A percentile compares a stretch with the other conserved stretches of the same genome.
Evolutionary conservation across 768 basidiomycete species (phyloP).

Genomic region (Tylopilus sp.): DNA sequence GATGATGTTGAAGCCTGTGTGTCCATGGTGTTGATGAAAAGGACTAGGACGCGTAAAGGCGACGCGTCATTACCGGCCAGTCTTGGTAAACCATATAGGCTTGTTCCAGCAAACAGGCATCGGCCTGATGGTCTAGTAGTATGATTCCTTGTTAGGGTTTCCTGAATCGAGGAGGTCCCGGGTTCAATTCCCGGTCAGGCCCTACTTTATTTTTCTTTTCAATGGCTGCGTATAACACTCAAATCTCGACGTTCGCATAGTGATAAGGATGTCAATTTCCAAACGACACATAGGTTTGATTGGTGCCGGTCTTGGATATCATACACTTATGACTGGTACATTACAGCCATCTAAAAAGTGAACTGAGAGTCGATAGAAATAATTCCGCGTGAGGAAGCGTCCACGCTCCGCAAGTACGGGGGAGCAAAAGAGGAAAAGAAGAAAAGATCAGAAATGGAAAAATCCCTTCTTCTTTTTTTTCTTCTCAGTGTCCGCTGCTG

Average conservation of each 20-base stretch:
- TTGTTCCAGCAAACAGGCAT: rapidly evolving
- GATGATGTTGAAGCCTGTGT: conserved; percentile 48
- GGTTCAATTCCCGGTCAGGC: conserved; percentile 60
- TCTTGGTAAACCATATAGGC: not conserved
- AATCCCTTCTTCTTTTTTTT: conserved; percentile 77
- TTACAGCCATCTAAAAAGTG: conserved; percentile 1
- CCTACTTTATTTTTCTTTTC: conserved; percentile 21
- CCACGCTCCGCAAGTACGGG: not conserved
- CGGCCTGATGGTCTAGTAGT: conserved; percentile 54
- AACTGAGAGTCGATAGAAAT: not conserved
- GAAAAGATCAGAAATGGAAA: conserved; percentile 52
- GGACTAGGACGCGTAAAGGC: conserved; percentile 8
- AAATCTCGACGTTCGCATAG: no score
- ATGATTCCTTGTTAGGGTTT: conserved; percentile 52
- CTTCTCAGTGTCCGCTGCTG: conserved; percentile 48
- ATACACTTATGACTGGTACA: conserved; percentile 4
- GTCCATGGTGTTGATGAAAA: conserved; percentile 23
- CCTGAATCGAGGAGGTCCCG: conserved; percentile 53
- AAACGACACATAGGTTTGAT: conserved; percentile 4
- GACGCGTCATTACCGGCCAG: conserved; percentile 25
- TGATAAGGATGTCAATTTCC: no score
- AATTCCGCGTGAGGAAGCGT: not conserved
- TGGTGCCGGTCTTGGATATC: conserved; percentile 9
- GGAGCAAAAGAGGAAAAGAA: not conserved
- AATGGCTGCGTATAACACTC: no score